These are phyloP conservation scores for Petasospora rhodanensis DNA, from an alignment of 1,139 yeast genomes.

Conservation along the genomic window DNA sequence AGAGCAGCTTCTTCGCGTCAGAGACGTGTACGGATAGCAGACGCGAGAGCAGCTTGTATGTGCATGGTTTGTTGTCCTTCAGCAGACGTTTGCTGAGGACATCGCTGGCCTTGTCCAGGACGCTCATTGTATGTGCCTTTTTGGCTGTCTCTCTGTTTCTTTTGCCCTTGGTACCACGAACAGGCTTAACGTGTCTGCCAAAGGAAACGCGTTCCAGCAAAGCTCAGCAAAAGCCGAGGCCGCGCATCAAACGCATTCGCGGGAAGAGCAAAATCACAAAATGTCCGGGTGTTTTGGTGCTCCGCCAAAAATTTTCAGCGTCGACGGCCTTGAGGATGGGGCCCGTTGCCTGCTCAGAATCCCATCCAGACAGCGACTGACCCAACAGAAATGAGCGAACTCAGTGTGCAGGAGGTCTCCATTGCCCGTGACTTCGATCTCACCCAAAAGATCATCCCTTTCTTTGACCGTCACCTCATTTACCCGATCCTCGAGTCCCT, in stretches of 20 bases:
- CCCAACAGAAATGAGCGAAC: constrained; percentile 21
- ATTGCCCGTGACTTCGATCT: constrained; percentile 43
- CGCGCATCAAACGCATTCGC: too few relatives aligned
- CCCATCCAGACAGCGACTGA: too few relatives aligned
- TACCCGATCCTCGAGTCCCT: constrained; percentile 49
- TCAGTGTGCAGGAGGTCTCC: constrained; percentile 30
- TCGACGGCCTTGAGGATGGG: too few relatives aligned
- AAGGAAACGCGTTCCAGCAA: too few relatives aligned
- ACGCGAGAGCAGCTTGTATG: constrained; percentile 26
- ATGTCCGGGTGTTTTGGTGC: too few relatives aligned
- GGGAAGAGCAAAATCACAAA: too few relatives aligned
- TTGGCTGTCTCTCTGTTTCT: too few relatives aligned
- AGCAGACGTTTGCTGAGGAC: constrained; percentile 13
- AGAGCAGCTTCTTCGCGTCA: constrained; percentile 25
- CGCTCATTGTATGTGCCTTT: constrained; percentile 5
- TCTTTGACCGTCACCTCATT: constrained; percentile 54
- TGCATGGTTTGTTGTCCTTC: constrained; percentile 20
- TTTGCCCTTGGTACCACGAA: too few relatives aligned
- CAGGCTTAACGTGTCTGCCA: too few relatives aligned
- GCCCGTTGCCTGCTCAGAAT: too few relatives aligned
- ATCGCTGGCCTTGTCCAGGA: constrained; percentile 9
- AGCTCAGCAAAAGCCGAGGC: too few relatives aligned
- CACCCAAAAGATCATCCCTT: constrained; percentile 47
- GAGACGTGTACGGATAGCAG: constrained; percentile 20
- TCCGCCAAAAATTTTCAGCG: constrained; percentile 3